Percentiles rank a stretch among this genome's conserved stretches.
Evolutionary conservation across 108 stramenopile genomes (phyloP).

Genomic region (Asterionellopsis glacialis): DNA sequence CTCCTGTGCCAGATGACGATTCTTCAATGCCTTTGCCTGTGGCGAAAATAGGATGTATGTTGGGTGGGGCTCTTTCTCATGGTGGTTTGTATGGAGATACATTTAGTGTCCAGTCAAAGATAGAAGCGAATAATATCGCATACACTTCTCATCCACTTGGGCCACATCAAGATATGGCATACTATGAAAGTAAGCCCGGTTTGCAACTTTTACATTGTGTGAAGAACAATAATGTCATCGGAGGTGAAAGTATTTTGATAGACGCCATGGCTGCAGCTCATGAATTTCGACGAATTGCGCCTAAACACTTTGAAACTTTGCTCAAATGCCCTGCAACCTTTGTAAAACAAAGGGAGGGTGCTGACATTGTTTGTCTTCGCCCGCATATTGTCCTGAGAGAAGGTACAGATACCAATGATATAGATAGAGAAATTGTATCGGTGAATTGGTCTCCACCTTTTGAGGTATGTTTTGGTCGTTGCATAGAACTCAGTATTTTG

Average conservation of each 20-base stretch:
- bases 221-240: conserved; percentile 27
- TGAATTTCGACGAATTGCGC: conserved; percentile 44
- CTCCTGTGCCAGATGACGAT: conserved; percentile 11
- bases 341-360: conserved; percentile 66
- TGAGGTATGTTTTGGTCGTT: conserved; percentile 25
- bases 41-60: conserved; percentile 44
- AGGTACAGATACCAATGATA: neutral
- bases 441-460: conserved; percentile 80
- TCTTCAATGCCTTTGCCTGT: conserved; percentile 15
- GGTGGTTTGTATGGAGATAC: conserved; percentile 74
- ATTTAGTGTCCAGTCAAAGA: conserved; percentile 57
- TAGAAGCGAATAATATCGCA: conserved; percentile 62
- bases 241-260: conserved; percentile 68
- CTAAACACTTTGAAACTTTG: conserved; percentile 56
- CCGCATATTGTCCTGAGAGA: conserved; percentile 53
- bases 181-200: conserved; percentile 77
- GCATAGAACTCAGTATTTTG: too few relatives aligned
- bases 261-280: conserved; percentile 80
- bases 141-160: conserved; percentile 53
- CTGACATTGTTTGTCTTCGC: conserved; percentile 66
- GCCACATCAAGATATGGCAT: conserved; percentile 80
- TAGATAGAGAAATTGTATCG: conserved; percentile 37
- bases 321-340: conserved; percentile 55
- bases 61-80: conserved; percentile 64
- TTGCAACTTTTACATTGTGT: conserved; percentile 74